A percentile compares a stretch with the other conserved stretches of the same genome.
phyloP scores from a whole-genome alignment of 768 basidiomycete genomes.

The Mrakia gelida region DNA sequence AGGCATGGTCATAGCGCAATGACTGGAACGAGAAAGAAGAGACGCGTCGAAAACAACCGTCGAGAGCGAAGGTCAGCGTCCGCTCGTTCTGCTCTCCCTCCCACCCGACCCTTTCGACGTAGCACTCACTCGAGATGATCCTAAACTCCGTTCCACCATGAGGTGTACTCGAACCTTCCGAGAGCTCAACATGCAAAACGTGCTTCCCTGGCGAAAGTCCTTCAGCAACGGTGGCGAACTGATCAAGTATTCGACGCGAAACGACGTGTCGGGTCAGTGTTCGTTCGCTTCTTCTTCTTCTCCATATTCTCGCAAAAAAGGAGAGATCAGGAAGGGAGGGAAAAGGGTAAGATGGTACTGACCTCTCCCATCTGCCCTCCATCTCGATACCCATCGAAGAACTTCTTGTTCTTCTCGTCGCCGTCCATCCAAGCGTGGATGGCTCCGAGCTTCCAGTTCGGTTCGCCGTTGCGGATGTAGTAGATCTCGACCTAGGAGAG shows the following conservation, averaged over 20 bases:
- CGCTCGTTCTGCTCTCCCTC: no score
- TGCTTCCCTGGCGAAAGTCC: background rate
- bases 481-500: background rate
- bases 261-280: no score
- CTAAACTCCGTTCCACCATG: background rate
- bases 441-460: background rate
- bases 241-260: background rate
- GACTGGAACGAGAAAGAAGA: no score
- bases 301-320: no score
- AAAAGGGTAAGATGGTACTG: no score
- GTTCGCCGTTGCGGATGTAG: background rate
- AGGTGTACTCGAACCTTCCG: background rate
- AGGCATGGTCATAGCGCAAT: no score
- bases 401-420: background rate
- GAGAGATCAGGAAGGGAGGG: no score
- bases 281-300: no score
- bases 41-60: no score
- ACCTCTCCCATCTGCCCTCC: background rate
- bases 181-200: background rate
- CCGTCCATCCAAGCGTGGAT: background rate
- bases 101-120: no score
- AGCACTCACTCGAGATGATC: background rate
- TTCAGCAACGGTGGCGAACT: background rate
- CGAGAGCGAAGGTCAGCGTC: no score
- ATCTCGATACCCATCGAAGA: background rate